These are phyloP conservation scores for Fusarium sp. DNA, from an alignment of 2,329 filamentous ascomycete species.

Conservation along the genomic window DNA sequence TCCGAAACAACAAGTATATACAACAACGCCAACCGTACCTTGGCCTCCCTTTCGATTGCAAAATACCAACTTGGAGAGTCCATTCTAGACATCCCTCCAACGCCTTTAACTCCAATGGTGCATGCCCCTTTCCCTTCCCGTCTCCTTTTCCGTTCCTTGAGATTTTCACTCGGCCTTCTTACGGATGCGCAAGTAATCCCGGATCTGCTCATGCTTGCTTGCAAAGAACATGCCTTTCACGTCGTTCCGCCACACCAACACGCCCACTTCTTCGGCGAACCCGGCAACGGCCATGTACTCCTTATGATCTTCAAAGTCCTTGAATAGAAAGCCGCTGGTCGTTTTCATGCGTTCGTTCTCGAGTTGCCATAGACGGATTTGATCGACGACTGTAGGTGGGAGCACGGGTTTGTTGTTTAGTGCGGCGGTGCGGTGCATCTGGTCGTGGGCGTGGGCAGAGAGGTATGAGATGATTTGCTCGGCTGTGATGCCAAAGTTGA, in stretches of 20 bases:
- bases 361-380: constrained; percentile 97
- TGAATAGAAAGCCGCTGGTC: constrained; percentile 86
- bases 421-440: constrained; percentile 80
- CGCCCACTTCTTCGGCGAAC: constrained; percentile 91
- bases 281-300: constrained; percentile 78
- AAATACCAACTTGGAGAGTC: constrained; percentile 8
- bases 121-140: background rate
- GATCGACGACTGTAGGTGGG: constrained; percentile 95
- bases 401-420: constrained; percentile 76
- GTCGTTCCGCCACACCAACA: constrained; percentile 89
- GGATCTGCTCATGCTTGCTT: constrained; percentile 88
- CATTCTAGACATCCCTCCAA: constrained; percentile 18
- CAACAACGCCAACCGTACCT: constrained; percentile 7
- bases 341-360: constrained; percentile 95
- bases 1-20: background rate
- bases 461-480: constrained; percentile 97
- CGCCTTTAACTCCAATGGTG: constrained; percentile 43
- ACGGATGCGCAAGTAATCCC: constrained; percentile 78
- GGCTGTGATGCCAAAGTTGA: constrained; percentile 90
- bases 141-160: background rate
- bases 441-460: constrained; percentile 90
- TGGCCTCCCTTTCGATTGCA: constrained; percentile 2
- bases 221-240: constrained; percentile 89
- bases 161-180: constrained; percentile 62
- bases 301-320: constrained; percentile 80